Evolutionary conservation across 179 eudicot species (phyloP), one percentile per base, ranked within the genome.

Genomic region (Heliamphora pulchella): DNA sequence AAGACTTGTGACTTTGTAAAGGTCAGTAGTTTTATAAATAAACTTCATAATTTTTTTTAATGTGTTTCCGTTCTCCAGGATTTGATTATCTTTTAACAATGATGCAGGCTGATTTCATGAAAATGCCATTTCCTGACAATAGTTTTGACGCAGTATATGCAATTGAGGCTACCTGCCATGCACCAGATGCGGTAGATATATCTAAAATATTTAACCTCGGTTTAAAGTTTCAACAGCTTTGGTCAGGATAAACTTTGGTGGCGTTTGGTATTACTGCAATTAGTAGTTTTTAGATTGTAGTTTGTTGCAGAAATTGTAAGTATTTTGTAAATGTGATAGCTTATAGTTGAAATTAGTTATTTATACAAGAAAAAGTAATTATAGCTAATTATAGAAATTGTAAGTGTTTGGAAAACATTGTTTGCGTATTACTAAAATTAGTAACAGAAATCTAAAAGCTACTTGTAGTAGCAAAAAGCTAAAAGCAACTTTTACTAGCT

Each of bases 131-230:
- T 69, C 87, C 91, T 20, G 98, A 94, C 43, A 84, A 90, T 80
- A 81, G 82, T 76, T 94, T 88, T 78, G 98, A 94, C 86, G 97
- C 94, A 5, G 90, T 93, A 0, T 94, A 93, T 87, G 98, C 98
- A 75, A 93, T 94, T 75, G 98, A 93, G 83, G 98, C 98, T 76
- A 94, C 97, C 62, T 94, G 98, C 78, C 98, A 94, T 83, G 98
- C 98, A 54, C 98, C 98, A 15, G 97, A 94, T 87, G 88, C 91
- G 82, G 98, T 94, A 89, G 51, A 85, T 81, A 17, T 20, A 53
- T 22, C 61, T n/a, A 22, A 44, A n/a, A 61, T 50, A 13, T 53
- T 20, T 31, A 63, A 22, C 14, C 15, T 77, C 51, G 47, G 1
- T 9, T 43, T 43, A 17, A 14, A 7, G 44, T 57, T 54, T 74